Percentiles rank a stretch among this genome's conserved stretches.
phyloP scores from a whole-genome alignment of 176 grass and related monocot genomes.

The Saccharum officinarum region DNA sequence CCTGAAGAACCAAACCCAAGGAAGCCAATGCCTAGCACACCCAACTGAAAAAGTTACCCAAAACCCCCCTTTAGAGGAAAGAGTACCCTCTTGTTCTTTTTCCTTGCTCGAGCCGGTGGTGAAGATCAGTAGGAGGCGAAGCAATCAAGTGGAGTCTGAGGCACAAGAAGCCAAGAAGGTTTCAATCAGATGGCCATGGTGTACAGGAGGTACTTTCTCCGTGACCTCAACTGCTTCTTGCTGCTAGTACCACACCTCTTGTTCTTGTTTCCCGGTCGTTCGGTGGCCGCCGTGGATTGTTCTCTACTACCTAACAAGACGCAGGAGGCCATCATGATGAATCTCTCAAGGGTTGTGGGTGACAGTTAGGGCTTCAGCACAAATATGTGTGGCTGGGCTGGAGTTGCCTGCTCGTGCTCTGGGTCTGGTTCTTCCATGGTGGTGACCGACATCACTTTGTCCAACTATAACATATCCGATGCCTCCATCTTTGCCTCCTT shows the following conservation, averaged over 20 bases:
- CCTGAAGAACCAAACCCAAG: slow-evolving; percentile 1
- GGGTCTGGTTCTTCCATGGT: background rate
- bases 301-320: background rate
- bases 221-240: background rate
- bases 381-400: background rate
- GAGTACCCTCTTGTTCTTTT: background rate
- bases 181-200: background rate
- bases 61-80: background rate
- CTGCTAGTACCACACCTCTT: background rate
- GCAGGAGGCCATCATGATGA: slow-evolving; percentile 3
- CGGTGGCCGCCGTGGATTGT: background rate
- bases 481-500: slow-evolving; percentile 18
- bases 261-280: background rate
- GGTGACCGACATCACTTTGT: slow-evolving; percentile 31
- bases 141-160: background rate
- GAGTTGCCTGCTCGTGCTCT: background rate
- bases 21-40: slow-evolving; percentile 13
- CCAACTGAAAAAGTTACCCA: background rate
- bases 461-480: background rate
- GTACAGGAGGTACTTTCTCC: background rate
- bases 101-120: background rate
- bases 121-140: background rate
- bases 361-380: background rate
- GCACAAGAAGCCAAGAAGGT: background rate
- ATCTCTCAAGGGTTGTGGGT: background rate